Percentiles rank a stretch among this genome's conserved stretches.
phyloP scores from a whole-genome alignment of 139 green algal genomes.

The Chara braunii region DNA sequence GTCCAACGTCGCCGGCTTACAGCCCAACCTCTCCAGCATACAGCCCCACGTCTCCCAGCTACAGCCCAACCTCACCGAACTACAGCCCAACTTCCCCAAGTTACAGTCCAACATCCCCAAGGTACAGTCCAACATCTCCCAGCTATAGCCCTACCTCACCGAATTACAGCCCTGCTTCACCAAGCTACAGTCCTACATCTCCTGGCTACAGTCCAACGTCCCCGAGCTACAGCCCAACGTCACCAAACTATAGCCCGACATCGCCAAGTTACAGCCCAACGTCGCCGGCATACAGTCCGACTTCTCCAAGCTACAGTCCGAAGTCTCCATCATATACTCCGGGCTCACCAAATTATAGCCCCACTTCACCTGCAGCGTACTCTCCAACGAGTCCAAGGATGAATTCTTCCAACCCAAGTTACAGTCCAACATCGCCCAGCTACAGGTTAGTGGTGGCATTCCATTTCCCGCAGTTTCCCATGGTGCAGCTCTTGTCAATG shows the following conservation, averaged over 20 bases:
- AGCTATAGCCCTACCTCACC: constrained; percentile 45
- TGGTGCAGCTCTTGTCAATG: constrained; percentile 60
- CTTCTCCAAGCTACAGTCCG: constrained; percentile 56
- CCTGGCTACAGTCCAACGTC: constrained; percentile 62
- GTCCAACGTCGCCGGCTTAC: constrained; percentile 38
- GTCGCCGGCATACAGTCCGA: constrained; percentile 57
- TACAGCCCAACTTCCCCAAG: constrained; percentile 54
- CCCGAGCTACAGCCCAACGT: constrained; percentile 32
- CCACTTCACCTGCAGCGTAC: constrained; percentile 48
- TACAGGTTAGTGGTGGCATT: constrained; percentile 43
- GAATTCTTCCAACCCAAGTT: no score
- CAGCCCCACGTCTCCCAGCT: constrained; percentile 38
- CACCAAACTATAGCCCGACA: constrained; percentile 51
- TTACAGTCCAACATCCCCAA: constrained; percentile 53
- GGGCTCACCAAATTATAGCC: constrained; percentile 56
- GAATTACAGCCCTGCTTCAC: constrained; percentile 46
- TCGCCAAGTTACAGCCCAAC: constrained; percentile 21
- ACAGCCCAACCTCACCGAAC: constrained; percentile 50
- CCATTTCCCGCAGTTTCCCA: constrained; percentile 55
- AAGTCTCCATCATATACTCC: constrained; percentile 49
- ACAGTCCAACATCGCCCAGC: constrained; percentile 50
- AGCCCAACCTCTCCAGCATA: constrained; percentile 38
- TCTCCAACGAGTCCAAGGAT: no score
- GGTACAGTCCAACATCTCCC: constrained; percentile 46
- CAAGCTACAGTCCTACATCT: constrained; percentile 44